Conservation (phyloP, 148 eudicot species). For the Selenicereus undatus region DNA sequence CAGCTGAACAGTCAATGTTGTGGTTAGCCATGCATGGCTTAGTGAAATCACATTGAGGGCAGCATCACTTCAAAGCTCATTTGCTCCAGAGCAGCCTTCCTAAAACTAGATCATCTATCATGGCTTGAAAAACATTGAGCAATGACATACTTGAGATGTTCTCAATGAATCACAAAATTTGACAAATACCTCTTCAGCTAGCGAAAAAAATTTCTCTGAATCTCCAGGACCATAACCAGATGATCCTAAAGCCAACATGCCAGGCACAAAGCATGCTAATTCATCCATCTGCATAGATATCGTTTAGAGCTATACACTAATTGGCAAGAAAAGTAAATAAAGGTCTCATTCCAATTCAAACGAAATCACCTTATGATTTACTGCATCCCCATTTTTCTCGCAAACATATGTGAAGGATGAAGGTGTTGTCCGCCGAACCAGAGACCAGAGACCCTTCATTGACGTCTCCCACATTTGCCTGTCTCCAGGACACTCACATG, state of each 20-base stretch:
- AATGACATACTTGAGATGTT: background rate
- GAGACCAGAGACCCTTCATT: conserved; percentile 76
- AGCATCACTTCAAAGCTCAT: too few relatives aligned
- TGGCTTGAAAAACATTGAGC: too few relatives aligned
- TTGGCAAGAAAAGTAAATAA: background rate
- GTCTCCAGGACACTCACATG: conserved; percentile 26
- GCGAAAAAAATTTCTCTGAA: conserved; percentile 63
- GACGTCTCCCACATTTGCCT: conserved; percentile 99
- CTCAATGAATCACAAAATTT: background rate
- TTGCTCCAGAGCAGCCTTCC: too few relatives aligned
- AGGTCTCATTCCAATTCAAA: background rate
- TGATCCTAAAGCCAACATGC: conserved; percentile 93
- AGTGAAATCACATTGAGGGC: too few relatives aligned
- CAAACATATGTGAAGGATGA: conserved; percentile 80
- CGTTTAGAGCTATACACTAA: conserved; percentile 7
- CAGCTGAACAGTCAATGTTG: too few relatives aligned
- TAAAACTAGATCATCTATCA: too few relatives aligned
- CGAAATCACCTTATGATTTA: conserved; percentile 63
- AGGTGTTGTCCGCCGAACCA: conserved; percentile 81
- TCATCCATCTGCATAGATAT: conserved; percentile 87
- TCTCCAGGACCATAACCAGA: conserved; percentile 73
- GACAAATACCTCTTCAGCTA: conserved; percentile 83
- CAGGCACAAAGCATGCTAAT: conserved; percentile 98
- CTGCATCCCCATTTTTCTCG: conserved; percentile 63
- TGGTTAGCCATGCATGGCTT: too few relatives aligned